Evolutionary conservation across 2,329 filamentous ascomycete species (phyloP).

Genomic region (Phaeosphaeria sp.): DNA sequence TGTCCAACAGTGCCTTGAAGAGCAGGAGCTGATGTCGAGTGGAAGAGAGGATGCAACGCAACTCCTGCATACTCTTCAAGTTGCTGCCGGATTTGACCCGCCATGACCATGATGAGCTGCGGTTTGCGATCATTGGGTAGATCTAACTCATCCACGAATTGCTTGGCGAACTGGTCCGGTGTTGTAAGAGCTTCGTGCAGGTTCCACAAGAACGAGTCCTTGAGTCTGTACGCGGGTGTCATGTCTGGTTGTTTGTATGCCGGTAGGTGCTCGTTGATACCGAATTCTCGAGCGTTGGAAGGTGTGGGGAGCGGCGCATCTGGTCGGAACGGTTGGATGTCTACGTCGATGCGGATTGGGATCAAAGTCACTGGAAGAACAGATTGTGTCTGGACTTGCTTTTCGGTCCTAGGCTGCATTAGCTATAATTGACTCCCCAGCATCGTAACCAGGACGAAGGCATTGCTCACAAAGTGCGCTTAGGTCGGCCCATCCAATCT

Average conservation of each 20-base stretch:
- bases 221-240: conserved; percentile 84
- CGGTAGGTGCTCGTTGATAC: conserved; percentile 74
- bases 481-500: conserved; percentile 88
- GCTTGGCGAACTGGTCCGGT: conserved; percentile 93
- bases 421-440: conserved; percentile 6
- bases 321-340: conserved; percentile 79
- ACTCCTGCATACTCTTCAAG: conserved; percentile 96
- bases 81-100: conserved; percentile 92
- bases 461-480: conserved; percentile 53
- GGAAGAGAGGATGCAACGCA: conserved; percentile 90
- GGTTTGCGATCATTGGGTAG: conserved; percentile 73
- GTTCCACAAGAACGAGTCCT: conserved; percentile 98
- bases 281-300: conserved; percentile 62
- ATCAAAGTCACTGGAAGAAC: conserved; percentile 87
- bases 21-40: conserved; percentile 55
- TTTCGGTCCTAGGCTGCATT: conserved; percentile 57
- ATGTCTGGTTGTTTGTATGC: conserved; percentile 81
- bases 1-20: conserved; percentile 38
- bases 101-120: conserved; percentile 77
- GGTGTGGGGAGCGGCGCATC: conserved; percentile 69
- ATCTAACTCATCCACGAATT: conserved; percentile 90
- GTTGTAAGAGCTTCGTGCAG: conserved; percentile 93
- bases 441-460: conserved; percentile 18
- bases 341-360: conserved; percentile 94
- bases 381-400: conserved; percentile 69